phyloP scores from a whole-genome alignment of 768 basidiomycete genomes.

The Leccinum aurantiacum region DNA sequence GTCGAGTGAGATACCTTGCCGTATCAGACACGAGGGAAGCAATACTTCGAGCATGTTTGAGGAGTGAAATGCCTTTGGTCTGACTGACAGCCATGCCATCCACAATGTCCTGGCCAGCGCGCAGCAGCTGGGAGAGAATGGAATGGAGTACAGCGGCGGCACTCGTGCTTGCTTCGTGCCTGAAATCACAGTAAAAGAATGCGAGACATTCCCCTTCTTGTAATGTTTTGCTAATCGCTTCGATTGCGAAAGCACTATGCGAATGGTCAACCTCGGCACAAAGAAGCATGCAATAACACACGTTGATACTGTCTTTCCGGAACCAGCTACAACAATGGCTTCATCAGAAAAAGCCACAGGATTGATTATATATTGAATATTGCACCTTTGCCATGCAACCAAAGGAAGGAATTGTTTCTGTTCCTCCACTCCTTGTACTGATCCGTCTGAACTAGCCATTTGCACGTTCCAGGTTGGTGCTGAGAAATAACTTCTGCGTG shows the following conservation, averaged over 20 bases:
- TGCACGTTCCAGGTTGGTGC: constrained; percentile 8
- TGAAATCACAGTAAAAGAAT: constrained; percentile 24
- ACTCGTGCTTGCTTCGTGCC: background rate
- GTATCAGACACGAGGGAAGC: background rate
- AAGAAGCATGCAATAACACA: background rate
- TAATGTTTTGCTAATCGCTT: background rate
- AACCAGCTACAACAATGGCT: constrained; percentile 7
- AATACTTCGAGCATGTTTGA: background rate
- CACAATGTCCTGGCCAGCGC: background rate
- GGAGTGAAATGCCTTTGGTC: background rate
- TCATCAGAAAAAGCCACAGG: background rate
- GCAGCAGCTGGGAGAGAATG: constrained; percentile 16
- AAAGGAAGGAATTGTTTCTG: constrained; percentile 1
- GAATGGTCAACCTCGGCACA: background rate
- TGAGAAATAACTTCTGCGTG: background rate
- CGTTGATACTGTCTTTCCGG: constrained; percentile 18
- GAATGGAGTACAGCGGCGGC: constrained; percentile 10
- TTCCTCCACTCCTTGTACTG: constrained; percentile 1
- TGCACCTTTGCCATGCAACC: constrained; percentile 9
- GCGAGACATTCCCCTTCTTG: constrained; percentile 1
- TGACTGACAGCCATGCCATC: background rate
- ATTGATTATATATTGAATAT: background rate
- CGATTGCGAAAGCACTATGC: constrained; percentile 1
- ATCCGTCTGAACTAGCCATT: constrained; percentile 4
- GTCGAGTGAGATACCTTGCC: background rate